These are phyloP conservation scores for Catharanthus roseus DNA, from an alignment of 257 asterid genomes.

Conservation along the genomic window DNA sequence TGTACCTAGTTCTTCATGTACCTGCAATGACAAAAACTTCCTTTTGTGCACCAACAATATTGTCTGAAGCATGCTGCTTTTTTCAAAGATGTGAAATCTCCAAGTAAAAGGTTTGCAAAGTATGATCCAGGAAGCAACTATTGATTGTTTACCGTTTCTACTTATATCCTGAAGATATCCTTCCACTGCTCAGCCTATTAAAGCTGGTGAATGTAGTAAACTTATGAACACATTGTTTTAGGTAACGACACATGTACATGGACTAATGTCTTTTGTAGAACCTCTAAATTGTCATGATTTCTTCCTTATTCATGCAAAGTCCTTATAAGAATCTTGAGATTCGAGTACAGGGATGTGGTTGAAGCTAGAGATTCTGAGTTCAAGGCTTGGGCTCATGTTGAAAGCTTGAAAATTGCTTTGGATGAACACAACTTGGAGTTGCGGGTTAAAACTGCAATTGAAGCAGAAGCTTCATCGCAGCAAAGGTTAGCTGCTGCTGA, in stretches of 20 bases:
- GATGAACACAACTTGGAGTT: constrained; percentile 82
- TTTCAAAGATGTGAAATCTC: not conserved
- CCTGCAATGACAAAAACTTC: not conserved
- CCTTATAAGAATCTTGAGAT: not conserved
- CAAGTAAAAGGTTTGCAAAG: not conserved
- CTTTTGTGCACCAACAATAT: not conserved
- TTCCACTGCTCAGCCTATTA: not conserved
- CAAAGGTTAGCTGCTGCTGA: constrained; percentile 92
- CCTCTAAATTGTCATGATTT: not conserved
- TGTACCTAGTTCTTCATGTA: not conserved
- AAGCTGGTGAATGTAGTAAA: not conserved
- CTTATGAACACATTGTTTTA: not conserved
- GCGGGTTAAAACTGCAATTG: constrained; percentile 90
- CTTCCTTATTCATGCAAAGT: not conserved
- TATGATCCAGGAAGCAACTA: not conserved
- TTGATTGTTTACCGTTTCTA: not conserved
- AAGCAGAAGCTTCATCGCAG: constrained; percentile 90
- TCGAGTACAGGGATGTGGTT: constrained; percentile 57
- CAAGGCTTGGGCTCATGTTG: constrained; percentile 87
- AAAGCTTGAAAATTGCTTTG: constrained; percentile 68
- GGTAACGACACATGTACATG: not conserved
- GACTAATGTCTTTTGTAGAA: not conserved
- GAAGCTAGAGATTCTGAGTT: constrained; percentile 76
- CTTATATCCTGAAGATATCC: not conserved
- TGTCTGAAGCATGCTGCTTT: not conserved